These are phyloP conservation scores for Backusella macrospora DNA, from an alignment of 192 early-diverging fungal genomes.

Conservation along the genomic window DNA sequence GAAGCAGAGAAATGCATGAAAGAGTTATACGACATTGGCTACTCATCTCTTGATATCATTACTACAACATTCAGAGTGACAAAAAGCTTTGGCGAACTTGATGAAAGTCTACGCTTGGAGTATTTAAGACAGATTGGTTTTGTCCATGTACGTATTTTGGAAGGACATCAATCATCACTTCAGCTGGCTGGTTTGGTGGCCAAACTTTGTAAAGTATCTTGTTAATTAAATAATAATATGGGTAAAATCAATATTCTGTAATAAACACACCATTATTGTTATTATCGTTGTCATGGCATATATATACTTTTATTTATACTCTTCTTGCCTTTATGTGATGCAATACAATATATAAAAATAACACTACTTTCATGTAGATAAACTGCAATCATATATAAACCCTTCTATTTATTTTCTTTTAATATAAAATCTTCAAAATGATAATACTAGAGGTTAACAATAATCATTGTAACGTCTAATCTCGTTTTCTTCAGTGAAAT, in stretches of 20 bases:
- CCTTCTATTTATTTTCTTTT: too few species aligned
- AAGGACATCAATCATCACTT: conserved; percentile 82
- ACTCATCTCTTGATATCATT: conserved; percentile 89
- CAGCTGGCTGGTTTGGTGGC: conserved; percentile 87
- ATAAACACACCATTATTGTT: neutral
- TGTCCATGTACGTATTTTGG: conserved; percentile 89
- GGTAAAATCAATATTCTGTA: neutral
- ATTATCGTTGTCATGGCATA: too few species aligned
- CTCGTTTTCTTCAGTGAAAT: too few species aligned
- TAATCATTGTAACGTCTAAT: too few species aligned
- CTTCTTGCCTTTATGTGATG: too few species aligned
- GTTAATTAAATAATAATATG: neutral
- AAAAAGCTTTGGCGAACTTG: conserved; percentile 72
- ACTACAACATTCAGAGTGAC: conserved; percentile 90
- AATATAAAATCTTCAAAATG: too few species aligned
- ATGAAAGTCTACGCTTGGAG: conserved; percentile 82
- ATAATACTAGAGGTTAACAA: too few species aligned
- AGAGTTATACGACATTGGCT: conserved; percentile 82
- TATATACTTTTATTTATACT: too few species aligned
- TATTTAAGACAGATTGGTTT: conserved; percentile 92
- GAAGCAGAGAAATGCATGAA: conserved; percentile 69
- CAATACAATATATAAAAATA: too few species aligned
- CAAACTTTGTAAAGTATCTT: conserved; percentile 50
- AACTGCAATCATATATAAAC: too few species aligned
- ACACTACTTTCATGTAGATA: too few species aligned